Evolutionary conservation across 148 eudicot species (phyloP).

Genomic region (Spergularia bocconei): DNA sequence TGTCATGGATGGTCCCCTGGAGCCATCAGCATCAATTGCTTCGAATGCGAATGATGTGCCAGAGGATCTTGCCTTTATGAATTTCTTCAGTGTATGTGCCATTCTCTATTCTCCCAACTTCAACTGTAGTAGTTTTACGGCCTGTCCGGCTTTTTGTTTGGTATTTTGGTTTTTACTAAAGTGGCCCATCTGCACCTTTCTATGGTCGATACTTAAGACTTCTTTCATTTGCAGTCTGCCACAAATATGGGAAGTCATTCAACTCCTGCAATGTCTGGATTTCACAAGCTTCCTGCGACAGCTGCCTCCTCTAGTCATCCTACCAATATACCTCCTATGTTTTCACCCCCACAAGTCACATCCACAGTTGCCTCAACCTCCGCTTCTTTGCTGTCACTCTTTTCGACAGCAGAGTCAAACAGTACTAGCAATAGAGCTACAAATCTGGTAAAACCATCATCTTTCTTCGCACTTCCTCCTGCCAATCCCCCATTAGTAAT

Average conservation of each 20-base stretch:
- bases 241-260: conserved; percentile 52
- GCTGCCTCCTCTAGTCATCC: conserved; percentile 39
- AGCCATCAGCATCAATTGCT: conserved; percentile 54
- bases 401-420: conserved; percentile 40
- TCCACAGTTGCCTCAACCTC: conserved; percentile 43
- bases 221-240: conserved; percentile 57
- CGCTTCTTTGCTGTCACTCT: conserved; percentile 44
- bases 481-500: conserved; percentile 38
- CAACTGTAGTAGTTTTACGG: background rate
- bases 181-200: background rate
- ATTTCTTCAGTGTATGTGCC: conserved; percentile 70
- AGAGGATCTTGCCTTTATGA: conserved; percentile 61
- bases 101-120: conserved; percentile 4
- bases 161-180: background rate
- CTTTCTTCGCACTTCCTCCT: conserved; percentile 53
- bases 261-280: conserved; percentile 34
- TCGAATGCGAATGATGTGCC: conserved; percentile 46
- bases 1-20: conserved; percentile 81
- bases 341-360: conserved; percentile 35
- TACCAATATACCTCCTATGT: conserved; percentile 35
- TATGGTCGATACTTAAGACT: background rate
- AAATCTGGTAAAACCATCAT: conserved; percentile 69
- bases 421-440: conserved; percentile 35
- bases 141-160: background rate
- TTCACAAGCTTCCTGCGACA: conserved; percentile 36